These are phyloP conservation scores for Claviceps arundinis DNA, from an alignment of 2,329 filamentous ascomycete species.

Conservation along the genomic window DNA sequence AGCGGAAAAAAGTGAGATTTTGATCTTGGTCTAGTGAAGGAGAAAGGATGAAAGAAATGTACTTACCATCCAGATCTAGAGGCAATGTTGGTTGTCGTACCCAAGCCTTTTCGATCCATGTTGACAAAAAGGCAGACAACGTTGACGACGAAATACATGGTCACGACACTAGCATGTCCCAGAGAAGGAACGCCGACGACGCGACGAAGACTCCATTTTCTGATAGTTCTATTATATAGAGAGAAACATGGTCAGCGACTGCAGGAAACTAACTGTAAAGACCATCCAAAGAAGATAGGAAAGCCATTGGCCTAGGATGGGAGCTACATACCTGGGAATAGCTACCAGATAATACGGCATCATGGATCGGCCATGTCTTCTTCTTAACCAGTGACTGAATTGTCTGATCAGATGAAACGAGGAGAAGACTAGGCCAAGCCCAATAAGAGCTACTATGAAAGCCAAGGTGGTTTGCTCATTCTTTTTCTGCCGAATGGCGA, in stretches of 20 bases:
- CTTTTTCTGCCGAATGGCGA: constrained; percentile 1
- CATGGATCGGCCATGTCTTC: neutral
- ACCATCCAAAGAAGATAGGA: no score
- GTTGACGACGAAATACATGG: constrained; percentile 21
- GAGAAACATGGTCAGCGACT: neutral
- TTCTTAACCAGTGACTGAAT: neutral
- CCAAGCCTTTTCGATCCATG: constrained; percentile 18
- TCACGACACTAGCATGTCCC: constrained; percentile 19
- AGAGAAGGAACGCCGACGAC: constrained; percentile 16
- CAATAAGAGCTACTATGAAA: constrained; percentile 5
- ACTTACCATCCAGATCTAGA: constrained; percentile 25
- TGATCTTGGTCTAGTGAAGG: neutral
- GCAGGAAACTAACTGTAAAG: no score
- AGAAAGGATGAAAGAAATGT: constrained; percentile 3
- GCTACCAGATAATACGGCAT: neutral
- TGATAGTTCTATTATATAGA: constrained; percentile 14
- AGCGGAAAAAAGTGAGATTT: neutral
- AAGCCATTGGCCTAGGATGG: no score
- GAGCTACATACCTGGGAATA: constrained; percentile 3
- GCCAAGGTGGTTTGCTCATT: constrained; percentile 5
- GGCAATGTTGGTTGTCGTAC: constrained; percentile 20
- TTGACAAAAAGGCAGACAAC: constrained; percentile 20
- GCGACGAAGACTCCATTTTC: constrained; percentile 15
- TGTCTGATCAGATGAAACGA: constrained; percentile 4
- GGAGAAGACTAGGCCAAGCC: constrained; percentile 3